phyloP scores from a whole-genome alignment of 2,329 filamentous ascomycete species.

The Sporothrix mexicana region DNA sequence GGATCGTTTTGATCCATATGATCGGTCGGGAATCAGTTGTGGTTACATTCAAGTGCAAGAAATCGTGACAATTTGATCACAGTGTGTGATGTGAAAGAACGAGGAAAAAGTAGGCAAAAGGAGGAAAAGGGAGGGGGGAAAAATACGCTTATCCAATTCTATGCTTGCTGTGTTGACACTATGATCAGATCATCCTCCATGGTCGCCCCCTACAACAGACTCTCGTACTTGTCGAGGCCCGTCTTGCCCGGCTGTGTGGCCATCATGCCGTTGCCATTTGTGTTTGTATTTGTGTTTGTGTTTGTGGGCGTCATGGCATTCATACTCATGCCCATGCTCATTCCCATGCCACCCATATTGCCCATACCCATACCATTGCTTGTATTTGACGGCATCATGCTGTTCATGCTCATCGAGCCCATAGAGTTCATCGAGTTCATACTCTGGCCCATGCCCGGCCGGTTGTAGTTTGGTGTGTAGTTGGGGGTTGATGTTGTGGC shows the following conservation, averaged over 20 bases:
- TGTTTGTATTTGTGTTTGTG: conserved; percentile 28
- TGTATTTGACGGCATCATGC: conserved; percentile 28
- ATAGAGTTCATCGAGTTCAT: conserved; percentile 1
- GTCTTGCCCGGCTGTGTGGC: conserved; percentile 50
- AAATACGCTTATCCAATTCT: not conserved
- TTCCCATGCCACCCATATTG: conserved; percentile 30
- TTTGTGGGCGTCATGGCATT: conserved; percentile 42
- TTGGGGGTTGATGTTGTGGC: not conserved
- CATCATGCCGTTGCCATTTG: conserved; percentile 38
- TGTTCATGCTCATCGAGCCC: not conserved
- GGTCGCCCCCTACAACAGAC: conserved; percentile 56
- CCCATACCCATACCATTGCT: conserved; percentile 39
- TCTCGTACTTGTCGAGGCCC: conserved; percentile 71
- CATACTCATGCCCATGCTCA: conserved; percentile 41
- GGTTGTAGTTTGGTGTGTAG: conserved; percentile 33
- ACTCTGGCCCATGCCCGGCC: conserved; percentile 1
- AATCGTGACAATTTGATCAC: not conserved
- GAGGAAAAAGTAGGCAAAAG: too few relatives aligned
- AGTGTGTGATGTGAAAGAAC: not conserved
- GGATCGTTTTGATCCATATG: conserved; percentile 43
- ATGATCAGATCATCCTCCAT: not conserved
- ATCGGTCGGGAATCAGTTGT: conserved; percentile 45
- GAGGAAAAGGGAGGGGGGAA: too few relatives aligned
- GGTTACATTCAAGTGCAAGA: conserved; percentile 41
- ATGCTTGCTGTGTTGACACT: not conserved